These are phyloP conservation scores for Cytospora piceae DNA, from an alignment of 2,329 filamentous ascomycete species.

Conservation along the genomic window DNA sequence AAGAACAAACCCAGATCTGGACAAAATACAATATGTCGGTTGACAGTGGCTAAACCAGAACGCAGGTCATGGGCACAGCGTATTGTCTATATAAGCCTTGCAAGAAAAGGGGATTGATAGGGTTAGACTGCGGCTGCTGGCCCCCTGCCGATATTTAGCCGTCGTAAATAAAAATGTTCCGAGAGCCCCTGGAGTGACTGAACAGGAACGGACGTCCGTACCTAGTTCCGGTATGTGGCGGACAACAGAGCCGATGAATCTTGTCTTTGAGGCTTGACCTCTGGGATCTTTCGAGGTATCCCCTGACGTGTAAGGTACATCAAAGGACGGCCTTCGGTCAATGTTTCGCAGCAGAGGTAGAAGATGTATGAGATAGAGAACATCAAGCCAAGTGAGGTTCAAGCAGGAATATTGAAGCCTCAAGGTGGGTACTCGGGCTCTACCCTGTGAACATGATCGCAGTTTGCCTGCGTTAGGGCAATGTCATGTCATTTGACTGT, in stretches of 20 bases:
- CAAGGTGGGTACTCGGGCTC: slow-evolving; percentile 35
- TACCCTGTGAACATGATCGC: slow-evolving; percentile 19
- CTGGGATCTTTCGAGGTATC: slow-evolving; percentile 20
- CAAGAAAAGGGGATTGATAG: slow-evolving; percentile 28
- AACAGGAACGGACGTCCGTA: background rate
- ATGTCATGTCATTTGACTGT: slow-evolving; percentile 39
- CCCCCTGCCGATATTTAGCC: slow-evolving; percentile 37
- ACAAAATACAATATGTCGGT: background rate
- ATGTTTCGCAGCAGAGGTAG: background rate
- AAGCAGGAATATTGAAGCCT: slow-evolving; percentile 36
- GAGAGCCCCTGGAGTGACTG: slow-evolving; percentile 17
- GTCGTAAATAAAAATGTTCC: slow-evolving; percentile 33
- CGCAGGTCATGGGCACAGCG: slow-evolving; percentile 28
- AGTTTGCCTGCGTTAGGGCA: slow-evolving; percentile 32
- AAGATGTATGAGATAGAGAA: slow-evolving; percentile 21
- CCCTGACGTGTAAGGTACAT: slow-evolving; percentile 13
- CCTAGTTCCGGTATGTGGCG: slow-evolving; percentile 18
- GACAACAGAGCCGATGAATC: background rate
- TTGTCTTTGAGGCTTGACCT: background rate
- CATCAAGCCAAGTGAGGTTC: slow-evolving; percentile 30
- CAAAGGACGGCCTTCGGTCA: background rate
- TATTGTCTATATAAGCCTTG: slow-evolving; percentile 32
- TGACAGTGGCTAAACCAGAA: slow-evolving; percentile 3
- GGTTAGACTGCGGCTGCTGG: slow-evolving; percentile 24
- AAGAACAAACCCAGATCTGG: background rate